Evolutionary conservation across 495 filamentous ascomycete species (phyloP).

Genomic region (Talaromyces trachyspermus): DNA sequence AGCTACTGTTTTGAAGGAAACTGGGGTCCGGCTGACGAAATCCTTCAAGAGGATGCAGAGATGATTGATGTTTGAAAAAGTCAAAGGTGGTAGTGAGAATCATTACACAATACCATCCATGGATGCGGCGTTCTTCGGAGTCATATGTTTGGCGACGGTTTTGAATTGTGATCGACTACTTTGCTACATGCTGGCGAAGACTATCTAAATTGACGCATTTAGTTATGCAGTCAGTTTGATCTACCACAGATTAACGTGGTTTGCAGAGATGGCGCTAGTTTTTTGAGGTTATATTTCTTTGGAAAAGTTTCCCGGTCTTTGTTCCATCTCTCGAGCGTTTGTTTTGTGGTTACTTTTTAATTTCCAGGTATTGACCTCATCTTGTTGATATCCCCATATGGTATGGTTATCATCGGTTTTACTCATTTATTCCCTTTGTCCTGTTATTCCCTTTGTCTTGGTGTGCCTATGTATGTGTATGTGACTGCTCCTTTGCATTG

Average conservation of each 20-base stretch:
- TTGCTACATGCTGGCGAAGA: not conserved
- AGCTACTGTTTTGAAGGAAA: slow-evolving; percentile 92
- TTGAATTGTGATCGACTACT: slow-evolving; percentile 1
- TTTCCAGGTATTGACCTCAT: too few species aligned
- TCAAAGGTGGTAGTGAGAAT: too few species aligned
- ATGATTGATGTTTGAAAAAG: slow-evolving; percentile 64
- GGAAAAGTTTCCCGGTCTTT: slow-evolving; percentile 2
- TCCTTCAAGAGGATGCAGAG: slow-evolving; percentile 61
- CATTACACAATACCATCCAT: too few species aligned
- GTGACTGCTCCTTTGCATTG: slow-evolving; percentile 2
- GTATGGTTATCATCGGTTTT: not conserved
- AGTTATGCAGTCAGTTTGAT: not conserved
- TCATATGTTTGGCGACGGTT: not conserved
- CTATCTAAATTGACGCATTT: not conserved
- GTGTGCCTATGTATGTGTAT: not conserved
- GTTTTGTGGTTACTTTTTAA: not conserved
- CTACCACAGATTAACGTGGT: slow-evolving; percentile 1
- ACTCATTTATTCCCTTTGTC: not conserved
- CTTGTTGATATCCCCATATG: too few species aligned
- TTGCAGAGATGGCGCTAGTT: slow-evolving; percentile 3
- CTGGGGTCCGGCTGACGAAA: slow-evolving; percentile 78
- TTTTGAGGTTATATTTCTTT: not conserved
- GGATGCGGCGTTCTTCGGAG: slow-evolving; percentile 1
- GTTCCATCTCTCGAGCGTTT: slow-evolving; percentile 4
- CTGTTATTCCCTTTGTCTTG: slow-evolving; percentile 1